Percentiles rank a stretch among this genome's conserved stretches.
Evolutionary conservation across 306 rosid genomes (phyloP).

Genomic region (Lathyrus aphaca): DNA sequence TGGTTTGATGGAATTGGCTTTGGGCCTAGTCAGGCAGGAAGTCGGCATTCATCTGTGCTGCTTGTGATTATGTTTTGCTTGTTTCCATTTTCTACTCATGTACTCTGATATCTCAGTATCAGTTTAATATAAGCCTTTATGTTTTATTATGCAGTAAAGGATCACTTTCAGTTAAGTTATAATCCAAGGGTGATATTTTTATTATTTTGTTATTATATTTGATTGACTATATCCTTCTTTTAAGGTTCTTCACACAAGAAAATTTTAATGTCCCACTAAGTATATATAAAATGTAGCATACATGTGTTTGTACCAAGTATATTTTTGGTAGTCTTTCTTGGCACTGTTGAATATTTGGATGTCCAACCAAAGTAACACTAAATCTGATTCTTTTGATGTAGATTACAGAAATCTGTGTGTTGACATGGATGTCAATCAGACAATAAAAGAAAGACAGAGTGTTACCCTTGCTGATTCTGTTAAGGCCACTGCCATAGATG

Average conservation of each 20-base stretch:
- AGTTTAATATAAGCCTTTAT: neutral
- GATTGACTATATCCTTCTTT: neutral
- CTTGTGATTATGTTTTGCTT: neutral
- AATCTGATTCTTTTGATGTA: conserved; percentile 27
- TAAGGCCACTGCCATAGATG: conserved; percentile 31
- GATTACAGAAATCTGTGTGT: conserved; percentile 25
- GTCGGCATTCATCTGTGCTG: neutral
- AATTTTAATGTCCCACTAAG: conserved; percentile 9
- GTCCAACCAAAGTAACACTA: neutral
- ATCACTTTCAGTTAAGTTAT: conserved; percentile 3
- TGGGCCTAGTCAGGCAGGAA: neutral
- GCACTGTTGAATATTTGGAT: conserved; percentile 32
- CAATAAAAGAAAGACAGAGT: conserved; percentile 34
- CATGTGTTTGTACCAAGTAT: neutral
- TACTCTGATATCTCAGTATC: neutral
- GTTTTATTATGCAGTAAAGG: neutral
- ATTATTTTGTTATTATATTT: conserved; percentile 20
- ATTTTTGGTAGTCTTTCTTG: conserved; percentile 5
- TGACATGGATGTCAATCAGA: conserved; percentile 13
- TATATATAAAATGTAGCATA: conserved; percentile 19
- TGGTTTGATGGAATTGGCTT: neutral
- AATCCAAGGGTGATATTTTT: conserved; percentile 15
- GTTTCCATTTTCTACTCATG: conserved; percentile 4
- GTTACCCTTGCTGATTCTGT: conserved; percentile 19
- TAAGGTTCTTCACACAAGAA: conserved; percentile 4